Conservation (phyloP, 495 filamentous ascomycete genomes). For the Letharia columbiana region DNA sequence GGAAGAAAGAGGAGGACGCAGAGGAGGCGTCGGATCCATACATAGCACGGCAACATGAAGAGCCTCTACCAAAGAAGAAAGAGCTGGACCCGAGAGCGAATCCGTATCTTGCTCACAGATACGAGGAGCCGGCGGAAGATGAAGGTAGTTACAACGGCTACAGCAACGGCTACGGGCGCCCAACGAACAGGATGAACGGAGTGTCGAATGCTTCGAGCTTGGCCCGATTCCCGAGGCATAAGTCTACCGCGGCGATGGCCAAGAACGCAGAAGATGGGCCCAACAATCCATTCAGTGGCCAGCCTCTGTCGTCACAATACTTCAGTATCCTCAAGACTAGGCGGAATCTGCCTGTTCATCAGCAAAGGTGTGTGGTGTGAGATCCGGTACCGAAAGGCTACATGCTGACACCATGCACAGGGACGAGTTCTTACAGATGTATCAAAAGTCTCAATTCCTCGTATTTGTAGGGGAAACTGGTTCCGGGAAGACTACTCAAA, state of each 20-base stretch:
- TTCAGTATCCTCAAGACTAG: constrained; percentile 77
- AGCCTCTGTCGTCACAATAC: constrained; percentile 70
- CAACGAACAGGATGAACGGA: constrained; percentile 24
- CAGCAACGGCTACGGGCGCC: constrained; percentile 35
- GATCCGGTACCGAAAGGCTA: background rate
- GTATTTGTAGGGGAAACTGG: constrained; percentile 99
- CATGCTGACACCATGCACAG: constrained; percentile 35
- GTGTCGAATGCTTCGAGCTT: constrained; percentile 41
- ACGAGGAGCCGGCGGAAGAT: constrained; percentile 40
- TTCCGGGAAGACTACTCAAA: constrained; percentile 98
- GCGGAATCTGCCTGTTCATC: constrained; percentile 79
- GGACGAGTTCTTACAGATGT: constrained; percentile 86
- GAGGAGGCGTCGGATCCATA: constrained; percentile 3
- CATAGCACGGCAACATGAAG: constrained; percentile 3
- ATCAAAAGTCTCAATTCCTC: constrained; percentile 86
- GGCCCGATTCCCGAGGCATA: constrained; percentile 63
- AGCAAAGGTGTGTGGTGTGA: constrained; percentile 59
- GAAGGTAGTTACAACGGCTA: constrained; percentile 26
- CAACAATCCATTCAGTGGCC: constrained; percentile 73
- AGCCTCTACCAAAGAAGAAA: constrained; percentile 26
- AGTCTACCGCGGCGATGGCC: constrained; percentile 70
- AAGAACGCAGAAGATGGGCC: constrained; percentile 69
- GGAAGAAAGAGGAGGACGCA: constrained; percentile 4
- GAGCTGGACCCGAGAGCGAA: constrained; percentile 54
- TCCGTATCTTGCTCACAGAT: constrained; percentile 87